phyloP scores from a whole-genome alignment of 495 filamentous ascomycete genomes.

The Daldinia grandis region DNA sequence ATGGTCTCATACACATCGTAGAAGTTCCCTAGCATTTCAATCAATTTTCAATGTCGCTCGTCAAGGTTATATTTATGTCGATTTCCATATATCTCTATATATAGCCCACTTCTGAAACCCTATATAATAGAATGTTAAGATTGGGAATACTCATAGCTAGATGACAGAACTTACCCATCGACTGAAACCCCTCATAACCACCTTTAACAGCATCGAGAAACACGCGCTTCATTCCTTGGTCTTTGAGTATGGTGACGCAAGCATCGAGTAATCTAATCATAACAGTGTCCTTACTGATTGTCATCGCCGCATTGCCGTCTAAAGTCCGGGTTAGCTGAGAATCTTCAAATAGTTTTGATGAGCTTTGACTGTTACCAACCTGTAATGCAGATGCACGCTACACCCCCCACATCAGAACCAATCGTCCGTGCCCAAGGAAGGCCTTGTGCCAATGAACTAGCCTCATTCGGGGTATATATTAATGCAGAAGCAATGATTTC shows the following conservation, averaged over 20 bases:
- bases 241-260: slow-evolving; percentile 51
- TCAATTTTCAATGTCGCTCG: not conserved
- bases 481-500: slow-evolving; percentile 63
- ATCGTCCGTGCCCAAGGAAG: slow-evolving; percentile 67
- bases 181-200: slow-evolving; percentile 55
- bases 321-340: slow-evolving; percentile 28
- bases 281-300: slow-evolving; percentile 51
- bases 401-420: slow-evolving; percentile 64
- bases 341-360: slow-evolving; percentile 6
- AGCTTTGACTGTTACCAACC: slow-evolving; percentile 44
- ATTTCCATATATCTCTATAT: slow-evolving; percentile 58
- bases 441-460: slow-evolving; percentile 62
- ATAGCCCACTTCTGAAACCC: slow-evolving; percentile 61
- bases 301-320: slow-evolving; percentile 48
- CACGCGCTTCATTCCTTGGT: slow-evolving; percentile 52
- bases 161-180: slow-evolving; percentile 50
- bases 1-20: not conserved
- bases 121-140: slow-evolving; percentile 25
- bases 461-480: slow-evolving; percentile 61
- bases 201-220: slow-evolving; percentile 57
- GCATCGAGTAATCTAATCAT: slow-evolving; percentile 58
- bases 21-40: slow-evolving; percentile 9
- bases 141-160: not conserved
- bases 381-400: slow-evolving; percentile 67
- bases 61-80: slow-evolving; percentile 36